Percentiles rank a stretch among this genome's conserved stretches.
Evolutionary conservation across 2,329 filamentous ascomycete genomes (phyloP).

Genomic region (Aspergillus neotritici): DNA sequence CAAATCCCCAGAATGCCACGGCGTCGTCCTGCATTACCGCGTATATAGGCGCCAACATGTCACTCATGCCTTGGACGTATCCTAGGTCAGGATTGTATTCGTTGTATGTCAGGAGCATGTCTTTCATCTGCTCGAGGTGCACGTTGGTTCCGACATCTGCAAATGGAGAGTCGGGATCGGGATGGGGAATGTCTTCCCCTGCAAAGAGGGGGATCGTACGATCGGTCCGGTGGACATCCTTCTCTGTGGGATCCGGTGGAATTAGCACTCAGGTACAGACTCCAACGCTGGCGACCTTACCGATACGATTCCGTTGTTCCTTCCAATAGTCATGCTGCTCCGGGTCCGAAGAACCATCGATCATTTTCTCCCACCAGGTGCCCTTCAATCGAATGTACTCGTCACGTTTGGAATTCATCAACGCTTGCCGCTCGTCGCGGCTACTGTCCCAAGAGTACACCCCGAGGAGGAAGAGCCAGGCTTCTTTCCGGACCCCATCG

Average conservation of each 20-base stretch:
- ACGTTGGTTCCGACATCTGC: conserved; percentile 91
- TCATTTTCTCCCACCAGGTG: conserved; percentile 90
- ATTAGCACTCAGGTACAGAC: too few relatives aligned
- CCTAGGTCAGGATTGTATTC: conserved; percentile 94
- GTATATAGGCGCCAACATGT: conserved; percentile 91
- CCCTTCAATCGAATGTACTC: conserved; percentile 93
- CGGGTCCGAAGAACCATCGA: conserved; percentile 71
- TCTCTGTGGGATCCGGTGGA: conserved; percentile 57
- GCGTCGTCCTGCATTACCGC: conserved; percentile 97
- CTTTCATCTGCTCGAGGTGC: conserved; percentile 97
- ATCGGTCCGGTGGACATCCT: conserved; percentile 96
- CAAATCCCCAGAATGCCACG: conserved; percentile 93
- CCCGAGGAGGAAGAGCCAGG: conserved; percentile 89
- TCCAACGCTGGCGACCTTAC: conserved; percentile 49
- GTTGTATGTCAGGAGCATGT: conserved; percentile 97
- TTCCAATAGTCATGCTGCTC: conserved; percentile 94
- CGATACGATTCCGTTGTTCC: conserved; percentile 87
- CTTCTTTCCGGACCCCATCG: conserved; percentile 90
- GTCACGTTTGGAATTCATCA: conserved; percentile 79
- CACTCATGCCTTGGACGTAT: conserved; percentile 98
- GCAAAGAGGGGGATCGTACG: conserved; percentile 91
- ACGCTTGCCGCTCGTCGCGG: conserved; percentile 72
- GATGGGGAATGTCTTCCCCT: conserved; percentile 93
- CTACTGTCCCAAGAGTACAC: conserved; percentile 93
- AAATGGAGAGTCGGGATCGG: conserved; percentile 92